Percentiles rank a stretch among this genome's conserved stretches.
These are phyloP conservation scores for Rhizodiscina lignyota DNA, from an alignment of 495 filamentous ascomycete species.

Conservation along the genomic window DNA sequence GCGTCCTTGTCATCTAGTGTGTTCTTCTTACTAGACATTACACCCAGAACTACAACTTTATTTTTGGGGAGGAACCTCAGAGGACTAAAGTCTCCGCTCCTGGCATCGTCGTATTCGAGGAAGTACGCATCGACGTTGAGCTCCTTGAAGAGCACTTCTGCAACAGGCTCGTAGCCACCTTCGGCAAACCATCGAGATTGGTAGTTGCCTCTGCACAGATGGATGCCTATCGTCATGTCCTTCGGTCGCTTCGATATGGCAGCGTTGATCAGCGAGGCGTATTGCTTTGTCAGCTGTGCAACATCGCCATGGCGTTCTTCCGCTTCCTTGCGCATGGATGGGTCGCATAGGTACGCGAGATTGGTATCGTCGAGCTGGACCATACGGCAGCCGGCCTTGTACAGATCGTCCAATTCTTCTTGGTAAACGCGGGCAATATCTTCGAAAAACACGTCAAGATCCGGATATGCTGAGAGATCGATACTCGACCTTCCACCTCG, in stretches of 20 bases:
- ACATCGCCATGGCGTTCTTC: conserved; percentile 18
- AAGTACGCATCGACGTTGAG: conserved; percentile 25
- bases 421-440: conserved; percentile 21
- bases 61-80: conserved; percentile 18
- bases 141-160: conserved; percentile 22
- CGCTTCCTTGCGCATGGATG: conserved; percentile 18
- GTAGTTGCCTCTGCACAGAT: conserved; percentile 21
- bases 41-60: conserved; percentile 22
- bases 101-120: conserved; percentile 24
- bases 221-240: conserved; percentile 23
- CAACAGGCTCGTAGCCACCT: conserved; percentile 23
- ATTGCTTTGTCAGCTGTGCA: conserved; percentile 16
- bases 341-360: conserved; percentile 23
- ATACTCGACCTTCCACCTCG: conserved; percentile 14
- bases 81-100: conserved; percentile 21
- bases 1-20: conserved; percentile 18
- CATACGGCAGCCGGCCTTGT: conserved; percentile 19
- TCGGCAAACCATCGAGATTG: conserved; percentile 16
- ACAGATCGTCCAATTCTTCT: conserved; percentile 18
- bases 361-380: conserved; percentile 25
- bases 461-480: conserved; percentile 14
- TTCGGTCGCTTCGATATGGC: conserved; percentile 18
- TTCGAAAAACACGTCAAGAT: conserved; percentile 19
- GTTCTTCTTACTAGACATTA: conserved; percentile 20
- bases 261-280: conserved; percentile 20